These are phyloP conservation scores for Xylaria sp. DNA, from an alignment of 2,329 filamentous ascomycete species.

Conservation along the genomic window DNA sequence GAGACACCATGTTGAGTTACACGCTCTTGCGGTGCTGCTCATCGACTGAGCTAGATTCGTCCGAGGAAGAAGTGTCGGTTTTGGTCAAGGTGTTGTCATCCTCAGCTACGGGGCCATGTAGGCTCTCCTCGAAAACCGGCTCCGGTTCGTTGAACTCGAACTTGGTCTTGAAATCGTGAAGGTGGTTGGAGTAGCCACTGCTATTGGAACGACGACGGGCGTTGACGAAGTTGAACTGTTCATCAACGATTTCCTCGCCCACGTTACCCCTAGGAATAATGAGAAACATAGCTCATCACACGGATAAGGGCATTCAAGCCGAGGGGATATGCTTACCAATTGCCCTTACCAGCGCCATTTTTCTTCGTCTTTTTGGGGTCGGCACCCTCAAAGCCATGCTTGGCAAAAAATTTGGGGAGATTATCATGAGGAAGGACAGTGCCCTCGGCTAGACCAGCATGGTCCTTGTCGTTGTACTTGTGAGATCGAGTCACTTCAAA, in stretches of 20 bases:
- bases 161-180: slow-evolving; percentile 91
- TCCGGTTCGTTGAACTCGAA: slow-evolving; percentile 90
- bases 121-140: slow-evolving; percentile 86
- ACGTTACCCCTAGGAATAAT: slow-evolving; percentile 70
- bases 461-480: slow-evolving; percentile 94
- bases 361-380: slow-evolving; percentile 98
- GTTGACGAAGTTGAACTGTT: slow-evolving; percentile 82
- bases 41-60: slow-evolving; percentile 63
- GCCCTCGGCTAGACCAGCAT: slow-evolving; percentile 78
- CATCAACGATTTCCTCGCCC: slow-evolving; percentile 84
- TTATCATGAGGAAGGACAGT: slow-evolving; percentile 71
- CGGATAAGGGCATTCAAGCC: not conserved
- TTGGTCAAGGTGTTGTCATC: slow-evolving; percentile 63
- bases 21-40: slow-evolving; percentile 47
- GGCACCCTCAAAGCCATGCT: slow-evolving; percentile 77
- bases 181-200: slow-evolving; percentile 71
- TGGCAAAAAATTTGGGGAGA: slow-evolving; percentile 91
- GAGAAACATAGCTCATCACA: not conserved
- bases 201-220: slow-evolving; percentile 92
- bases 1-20: slow-evolving; percentile 15
- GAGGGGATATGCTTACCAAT: slow-evolving; percentile 72
- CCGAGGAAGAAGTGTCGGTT: slow-evolving; percentile 66
- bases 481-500: slow-evolving; percentile 90
- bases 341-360: slow-evolving; percentile 88
- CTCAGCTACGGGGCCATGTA: slow-evolving; percentile 71